Percentiles rank a stretch among this genome's conserved stretches.
Evolutionary conservation across 2,329 filamentous ascomycete species (phyloP).

Genomic region (Fusarium euwallaceae): DNA sequence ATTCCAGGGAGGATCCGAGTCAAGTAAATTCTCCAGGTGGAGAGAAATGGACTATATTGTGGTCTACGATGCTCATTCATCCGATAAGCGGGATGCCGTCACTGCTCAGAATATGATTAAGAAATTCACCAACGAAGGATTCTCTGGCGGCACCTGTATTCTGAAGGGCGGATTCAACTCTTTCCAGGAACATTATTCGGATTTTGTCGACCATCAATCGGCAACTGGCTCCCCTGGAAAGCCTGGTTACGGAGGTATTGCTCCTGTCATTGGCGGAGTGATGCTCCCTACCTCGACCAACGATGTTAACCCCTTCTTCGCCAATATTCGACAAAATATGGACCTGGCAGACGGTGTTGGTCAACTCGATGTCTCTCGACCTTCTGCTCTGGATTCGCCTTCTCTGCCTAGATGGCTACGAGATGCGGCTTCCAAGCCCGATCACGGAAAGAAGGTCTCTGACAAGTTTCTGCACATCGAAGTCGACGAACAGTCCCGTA

Average conservation of each 20-base stretch:
- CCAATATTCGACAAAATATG: conserved; percentile 96
- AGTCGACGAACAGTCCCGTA: conserved; percentile 87
- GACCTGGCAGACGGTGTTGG: conserved; percentile 94
- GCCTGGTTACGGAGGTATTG: conserved; percentile 62
- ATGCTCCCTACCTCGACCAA: conserved; percentile 78
- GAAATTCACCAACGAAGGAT: conserved; percentile 91
- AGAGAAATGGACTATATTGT: conserved; percentile 79
- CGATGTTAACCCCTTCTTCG: conserved; percentile 89
- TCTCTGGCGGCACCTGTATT: conserved; percentile 79
- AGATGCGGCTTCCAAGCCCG: conserved; percentile 72
- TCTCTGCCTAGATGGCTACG: conserved; percentile 83
- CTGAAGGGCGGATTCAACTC: conserved; percentile 85
- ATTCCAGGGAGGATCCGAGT: conserved; percentile 79
- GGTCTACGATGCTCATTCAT: conserved; percentile 86
- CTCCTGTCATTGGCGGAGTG: conserved; percentile 89
- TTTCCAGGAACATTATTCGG: conserved; percentile 77
- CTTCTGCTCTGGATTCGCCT: conserved; percentile 59
- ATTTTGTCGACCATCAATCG: conserved; percentile 69
- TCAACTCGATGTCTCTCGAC: conserved; percentile 73
- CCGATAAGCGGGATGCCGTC: conserved; percentile 82
- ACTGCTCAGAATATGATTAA: conserved; percentile 89
- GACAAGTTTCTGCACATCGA: conserved; percentile 89
- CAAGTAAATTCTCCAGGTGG: conserved; percentile 83
- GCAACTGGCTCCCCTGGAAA: conserved; percentile 55
- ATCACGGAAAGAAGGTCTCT: conserved; percentile 85